Percentiles rank a stretch among this genome's conserved stretches.
These are phyloP conservation scores for Conoideocrella luteorostrata DNA, from an alignment of 2,329 filamentous ascomycete species.

Conservation along the genomic window DNA sequence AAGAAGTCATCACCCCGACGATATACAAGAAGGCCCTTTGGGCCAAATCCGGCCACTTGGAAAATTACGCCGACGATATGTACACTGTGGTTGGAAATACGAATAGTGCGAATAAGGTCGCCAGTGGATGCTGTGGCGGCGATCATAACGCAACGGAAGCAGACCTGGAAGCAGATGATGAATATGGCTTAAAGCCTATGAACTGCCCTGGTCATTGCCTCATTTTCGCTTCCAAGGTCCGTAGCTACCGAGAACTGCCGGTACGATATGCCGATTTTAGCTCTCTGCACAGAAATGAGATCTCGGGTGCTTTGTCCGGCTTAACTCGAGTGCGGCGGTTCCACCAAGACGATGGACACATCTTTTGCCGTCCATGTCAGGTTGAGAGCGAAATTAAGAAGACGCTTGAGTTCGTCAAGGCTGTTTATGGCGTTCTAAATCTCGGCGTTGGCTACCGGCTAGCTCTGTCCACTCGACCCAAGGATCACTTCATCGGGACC, in stretches of 20 bases:
- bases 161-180: slow-evolving; percentile 55
- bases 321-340: slow-evolving; percentile 80
- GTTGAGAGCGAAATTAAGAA: slow-evolving; percentile 67
- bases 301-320: slow-evolving; percentile 73
- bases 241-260: slow-evolving; percentile 74
- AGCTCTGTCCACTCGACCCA: slow-evolving; percentile 71
- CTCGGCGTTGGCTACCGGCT: slow-evolving; percentile 65
- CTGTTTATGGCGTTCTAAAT: slow-evolving; percentile 63
- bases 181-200: slow-evolving; percentile 86
- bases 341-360: slow-evolving; percentile 87
- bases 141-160: slow-evolving; percentile 15
- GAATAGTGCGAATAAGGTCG: slow-evolving; percentile 14
- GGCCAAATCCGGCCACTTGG: slow-evolving; percentile 79
- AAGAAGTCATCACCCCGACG: slow-evolving; percentile 82
- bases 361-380: slow-evolving; percentile 76
- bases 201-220: slow-evolving; percentile 88
- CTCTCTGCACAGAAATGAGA: slow-evolving; percentile 78
- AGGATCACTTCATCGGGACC: slow-evolving; percentile 70
- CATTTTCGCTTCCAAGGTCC: slow-evolving; percentile 66
- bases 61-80: slow-evolving; percentile 91
- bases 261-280: slow-evolving; percentile 84
- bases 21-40: slow-evolving; percentile 87
- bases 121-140: slow-evolving; percentile 26
- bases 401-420: slow-evolving; percentile 67
- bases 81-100: slow-evolving; percentile 63